Evolutionary conservation across 306 rosid genomes (phyloP).

Genomic region (Acacia crassicarpa): DNA sequence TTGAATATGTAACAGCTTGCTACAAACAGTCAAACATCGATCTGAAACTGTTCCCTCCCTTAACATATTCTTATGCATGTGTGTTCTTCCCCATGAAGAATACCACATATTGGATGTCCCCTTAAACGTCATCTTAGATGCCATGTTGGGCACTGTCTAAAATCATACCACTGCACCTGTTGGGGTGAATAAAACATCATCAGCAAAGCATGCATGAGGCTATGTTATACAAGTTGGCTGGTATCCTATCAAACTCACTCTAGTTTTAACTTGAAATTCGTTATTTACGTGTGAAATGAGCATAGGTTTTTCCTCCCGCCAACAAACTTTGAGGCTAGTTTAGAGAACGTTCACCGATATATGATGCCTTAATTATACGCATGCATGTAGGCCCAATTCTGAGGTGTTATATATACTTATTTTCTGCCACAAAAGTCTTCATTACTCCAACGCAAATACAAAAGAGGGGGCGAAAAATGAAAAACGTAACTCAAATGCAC

Average conservation of each 20-base stretch:
- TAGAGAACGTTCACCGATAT: not conserved
- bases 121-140: too few species aligned
- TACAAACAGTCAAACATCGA: not conserved
- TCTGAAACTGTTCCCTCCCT: too few species aligned
- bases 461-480: not conserved
- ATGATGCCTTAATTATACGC: not conserved
- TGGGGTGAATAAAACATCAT: too few species aligned
- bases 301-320: not conserved
- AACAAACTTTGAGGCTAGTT: not conserved
- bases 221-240: too few species aligned
- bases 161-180: too few species aligned
- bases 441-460: not conserved
- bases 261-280: not conserved
- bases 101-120: too few species aligned
- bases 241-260: too few species aligned
- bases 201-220: too few species aligned
- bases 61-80: too few species aligned
- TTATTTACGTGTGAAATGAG: not conserved
- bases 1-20: not conserved
- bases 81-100: too few species aligned
- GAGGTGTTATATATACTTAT: not conserved
- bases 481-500: not conserved
- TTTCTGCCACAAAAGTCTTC: not conserved
- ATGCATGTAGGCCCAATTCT: not conserved
- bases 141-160: too few species aligned